phyloP scores from a whole-genome alignment of 2,329 filamentous ascomycete species.

The Massarina eburnea region DNA sequence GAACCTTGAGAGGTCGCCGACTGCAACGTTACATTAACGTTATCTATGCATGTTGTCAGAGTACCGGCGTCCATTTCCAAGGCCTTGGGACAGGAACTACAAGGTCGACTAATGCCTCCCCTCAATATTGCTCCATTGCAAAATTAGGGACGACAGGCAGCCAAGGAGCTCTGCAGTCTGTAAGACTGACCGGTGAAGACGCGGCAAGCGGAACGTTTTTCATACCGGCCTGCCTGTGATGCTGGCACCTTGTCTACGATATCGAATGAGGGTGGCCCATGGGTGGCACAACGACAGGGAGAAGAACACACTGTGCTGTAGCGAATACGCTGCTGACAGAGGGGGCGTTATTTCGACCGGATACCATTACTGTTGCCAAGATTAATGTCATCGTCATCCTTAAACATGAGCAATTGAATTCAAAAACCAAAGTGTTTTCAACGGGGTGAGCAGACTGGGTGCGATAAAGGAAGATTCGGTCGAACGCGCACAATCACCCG shows the following conservation, averaged over 20 bases:
- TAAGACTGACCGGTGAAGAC: no score
- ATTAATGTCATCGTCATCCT: neutral
- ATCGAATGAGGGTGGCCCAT: neutral
- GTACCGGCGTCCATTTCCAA: neutral
- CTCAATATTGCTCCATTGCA: neutral
- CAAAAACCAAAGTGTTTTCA: neutral
- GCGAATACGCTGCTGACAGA: conserved; percentile 10
- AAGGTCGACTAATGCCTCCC: neutral
- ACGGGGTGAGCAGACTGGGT: no score
- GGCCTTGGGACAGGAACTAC: neutral
- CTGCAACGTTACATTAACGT: conserved; percentile 1
- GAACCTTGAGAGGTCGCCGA: conserved; percentile 21
- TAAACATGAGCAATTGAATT: no score
- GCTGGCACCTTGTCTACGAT: no score
- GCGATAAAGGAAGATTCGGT: neutral
- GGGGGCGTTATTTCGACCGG: neutral
- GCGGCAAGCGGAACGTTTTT: no score
- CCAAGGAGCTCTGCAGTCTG: neutral
- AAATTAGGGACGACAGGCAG: neutral
- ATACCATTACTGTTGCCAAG: neutral
- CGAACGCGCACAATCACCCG: conserved; percentile 4
- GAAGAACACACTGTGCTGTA: conserved; percentile 11
- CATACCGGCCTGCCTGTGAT: no score
- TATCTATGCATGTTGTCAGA: neutral
- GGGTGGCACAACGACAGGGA: conserved; percentile 6